Base-by-base conservation (phyloP, 2,329 filamentous ascomycete genomes). In the Trichoderma simmonsii region DNA sequence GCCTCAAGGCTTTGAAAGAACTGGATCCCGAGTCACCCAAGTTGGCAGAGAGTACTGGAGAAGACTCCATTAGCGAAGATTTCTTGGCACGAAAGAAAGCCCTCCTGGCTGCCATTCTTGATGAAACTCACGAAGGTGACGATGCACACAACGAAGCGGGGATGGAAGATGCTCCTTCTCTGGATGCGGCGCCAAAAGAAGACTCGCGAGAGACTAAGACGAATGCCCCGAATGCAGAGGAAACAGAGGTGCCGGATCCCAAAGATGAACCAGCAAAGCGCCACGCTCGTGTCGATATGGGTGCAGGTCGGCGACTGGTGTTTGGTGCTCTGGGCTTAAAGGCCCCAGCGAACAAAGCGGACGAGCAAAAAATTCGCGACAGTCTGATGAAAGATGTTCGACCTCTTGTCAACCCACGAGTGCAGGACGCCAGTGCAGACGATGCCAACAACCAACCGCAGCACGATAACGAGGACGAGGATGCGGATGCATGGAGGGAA, bases 261-360 rank as follows among this genome's bases (percentile, higher is more conserved):
- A 32, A 70, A 32, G 64, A 60, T 11, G 74, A 75, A 8, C 51
- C 73, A 9, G 60, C 18, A 14, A 43, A 43, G 57, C 73, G 43
- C 67, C 74, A 32, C 72, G 74, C 34, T 70, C 79, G 67, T 21
- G 73, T 83, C 9, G 81, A 88, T 71, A 73, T 93, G 34, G 87
- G 85, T 18, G 90, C 91, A 66, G 89, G 90, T 3, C 86, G 89
- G 68, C 87, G 93, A 74, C 83, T 95, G 71, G 80, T 95, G 0
- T 93, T 94, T 76, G 90, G 90, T 9, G 91, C 92, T 7, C 84
- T 95, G 4, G 93, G 92, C 4, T 80, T 94, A 11, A 89, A 89
- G 70, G 87, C 86, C 4, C 92, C 93, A 1, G 92, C 90, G 76
- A 89, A 85, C 1, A 90, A 91, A 75, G 86, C 87, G 34, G 92